phyloP scores from a whole-genome alignment of 352 stramenopile species.

The Phytophthora lateralis region DNA sequence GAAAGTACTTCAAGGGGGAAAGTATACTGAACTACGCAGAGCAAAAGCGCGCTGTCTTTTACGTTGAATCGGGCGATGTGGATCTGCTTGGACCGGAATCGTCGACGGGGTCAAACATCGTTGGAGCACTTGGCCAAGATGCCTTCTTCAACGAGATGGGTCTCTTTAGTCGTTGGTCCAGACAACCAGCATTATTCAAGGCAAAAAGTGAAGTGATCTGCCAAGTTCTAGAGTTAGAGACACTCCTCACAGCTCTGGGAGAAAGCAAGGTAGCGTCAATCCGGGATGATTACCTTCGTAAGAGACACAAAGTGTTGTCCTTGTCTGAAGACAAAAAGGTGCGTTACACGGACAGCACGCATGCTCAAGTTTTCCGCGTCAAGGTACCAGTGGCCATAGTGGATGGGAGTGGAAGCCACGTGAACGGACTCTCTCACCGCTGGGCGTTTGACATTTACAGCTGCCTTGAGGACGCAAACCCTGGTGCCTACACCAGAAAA shows the following conservation, averaged over 20 bases:
- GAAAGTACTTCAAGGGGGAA: constrained; percentile 33
- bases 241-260: constrained; percentile 44
- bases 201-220: constrained; percentile 42
- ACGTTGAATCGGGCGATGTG: constrained; percentile 48
- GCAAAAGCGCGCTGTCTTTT: constrained; percentile 47
- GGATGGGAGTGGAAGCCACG: constrained; percentile 16
- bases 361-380: constrained; percentile 57
- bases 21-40: constrained; percentile 56
- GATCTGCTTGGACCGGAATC: constrained; percentile 52
- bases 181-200: constrained; percentile 45
- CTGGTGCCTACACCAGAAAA: constrained; percentile 17
- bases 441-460: constrained; percentile 48
- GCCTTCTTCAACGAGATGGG: constrained; percentile 62
- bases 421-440: constrained; percentile 33
- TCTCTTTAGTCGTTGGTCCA: constrained; percentile 53
- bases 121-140: constrained; percentile 33
- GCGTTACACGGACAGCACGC: constrained; percentile 40
- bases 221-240: constrained; percentile 43
- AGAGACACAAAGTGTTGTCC: constrained; percentile 18
- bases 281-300: constrained; percentile 49
- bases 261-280: constrained; percentile 35
- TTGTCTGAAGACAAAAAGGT: constrained; percentile 10
- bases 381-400: constrained; percentile 47
- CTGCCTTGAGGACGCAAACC: constrained; percentile 25
- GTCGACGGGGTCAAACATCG: constrained; percentile 39